Percentiles rank a stretch among this genome's conserved stretches.
phyloP scores from a whole-genome alignment of 495 filamentous ascomycete genomes.

The Lophiostoma macrostomum region DNA sequence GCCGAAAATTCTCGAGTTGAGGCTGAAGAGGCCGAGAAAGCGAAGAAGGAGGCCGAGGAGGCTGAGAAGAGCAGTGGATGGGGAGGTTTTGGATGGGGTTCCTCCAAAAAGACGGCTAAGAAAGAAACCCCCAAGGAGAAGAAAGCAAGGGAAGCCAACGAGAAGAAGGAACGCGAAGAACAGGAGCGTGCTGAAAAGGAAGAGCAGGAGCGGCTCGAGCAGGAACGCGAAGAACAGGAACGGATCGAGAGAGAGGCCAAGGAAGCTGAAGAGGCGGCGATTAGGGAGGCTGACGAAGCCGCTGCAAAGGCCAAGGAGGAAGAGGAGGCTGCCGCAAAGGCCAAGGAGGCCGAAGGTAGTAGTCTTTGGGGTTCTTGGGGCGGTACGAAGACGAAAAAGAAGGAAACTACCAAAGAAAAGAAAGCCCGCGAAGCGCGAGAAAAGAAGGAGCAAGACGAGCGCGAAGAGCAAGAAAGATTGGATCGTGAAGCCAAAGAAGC shows the following conservation, averaged over 20 bases:
- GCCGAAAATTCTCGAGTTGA: slow-evolving; percentile 12
- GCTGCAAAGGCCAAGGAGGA: slow-evolving; percentile 3
- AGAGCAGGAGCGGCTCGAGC: slow-evolving; percentile 22
- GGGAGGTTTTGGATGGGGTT: slow-evolving; percentile 3
- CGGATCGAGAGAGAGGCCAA: slow-evolving; percentile 15
- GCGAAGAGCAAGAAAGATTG: slow-evolving; percentile 19
- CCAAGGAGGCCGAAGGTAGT: slow-evolving; percentile 1
- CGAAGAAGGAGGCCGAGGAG: slow-evolving; percentile 14
- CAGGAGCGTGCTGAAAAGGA: slow-evolving; percentile 17
- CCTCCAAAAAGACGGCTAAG: slow-evolving; percentile 5
- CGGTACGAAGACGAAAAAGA: slow-evolving; percentile 8
- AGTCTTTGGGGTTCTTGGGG: slow-evolving; percentile 13
- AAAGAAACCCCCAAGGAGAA: slow-evolving; percentile 14
- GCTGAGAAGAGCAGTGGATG: slow-evolving; percentile 12
- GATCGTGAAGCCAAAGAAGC: slow-evolving; percentile 33
- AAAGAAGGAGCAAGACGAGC: slow-evolving; percentile 18
- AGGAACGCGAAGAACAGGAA: slow-evolving; percentile 5
- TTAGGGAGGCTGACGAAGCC: slow-evolving; percentile 9
- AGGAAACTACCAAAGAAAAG: slow-evolving; percentile 20
- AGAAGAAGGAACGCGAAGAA: slow-evolving; percentile 12
- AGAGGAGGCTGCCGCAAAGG: too few species aligned
- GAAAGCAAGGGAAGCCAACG: slow-evolving; percentile 13
- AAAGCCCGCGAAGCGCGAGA: slow-evolving; percentile 12
- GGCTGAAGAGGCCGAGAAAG: slow-evolving; percentile 14
- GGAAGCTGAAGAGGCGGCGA: slow-evolving; percentile 32